Base-by-base conservation (phyloP, 345 rosid species). In the Fremontodendron californicum region DNA sequence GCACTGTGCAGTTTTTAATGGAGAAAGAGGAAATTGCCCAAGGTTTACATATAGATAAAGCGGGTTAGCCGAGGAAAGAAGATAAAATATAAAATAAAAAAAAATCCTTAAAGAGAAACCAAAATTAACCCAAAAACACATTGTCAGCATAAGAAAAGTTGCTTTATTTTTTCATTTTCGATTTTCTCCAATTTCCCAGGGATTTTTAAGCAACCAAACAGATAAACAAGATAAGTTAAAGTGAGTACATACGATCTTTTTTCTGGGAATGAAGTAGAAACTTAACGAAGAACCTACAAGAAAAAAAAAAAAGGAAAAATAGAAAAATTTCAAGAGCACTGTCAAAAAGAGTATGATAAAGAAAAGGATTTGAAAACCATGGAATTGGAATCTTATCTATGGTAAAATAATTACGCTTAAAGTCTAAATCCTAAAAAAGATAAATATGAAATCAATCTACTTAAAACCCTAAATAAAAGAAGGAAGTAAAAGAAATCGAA, bases 1-100 rank as follows among this genome's bases (percentile, higher is more conserved):
- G 77, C 96, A 93, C 75, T 91, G 96, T 16, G 96, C 93, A 21
- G 96, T 91, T 87, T 89, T 91, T 33, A 89, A 89, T 25, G 89
- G 78, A 9, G 96, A 91, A 71, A 91, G 96, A 58, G 96, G 96
- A 82, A 91, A 90, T 92, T 91, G 88, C 80, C 76, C 65, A 71
- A 71, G 12, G 12, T 6, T 15, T 37, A 48, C 12, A 16, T 33
- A 48, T 2, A 15, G 6, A 46, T 6, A 70, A 12, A 71, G 29
- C 25, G 2, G 25, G 15, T 71, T 71, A 71, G 40, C 42, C 31
- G 0, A 43, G 10, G n/a, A 43, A 43, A 25, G 9, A 45, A 4
- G 11, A 45, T 6, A 43, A 4, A 15, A 21, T 39, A 33, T 40
- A n/a, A n/a, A n/a, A n/a, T n/a, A n/a, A n/a, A n/a, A 49, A 21